Evolutionary conservation across 2,329 filamentous ascomycete species (phyloP).

Genomic region (Fusarium sp.): DNA sequence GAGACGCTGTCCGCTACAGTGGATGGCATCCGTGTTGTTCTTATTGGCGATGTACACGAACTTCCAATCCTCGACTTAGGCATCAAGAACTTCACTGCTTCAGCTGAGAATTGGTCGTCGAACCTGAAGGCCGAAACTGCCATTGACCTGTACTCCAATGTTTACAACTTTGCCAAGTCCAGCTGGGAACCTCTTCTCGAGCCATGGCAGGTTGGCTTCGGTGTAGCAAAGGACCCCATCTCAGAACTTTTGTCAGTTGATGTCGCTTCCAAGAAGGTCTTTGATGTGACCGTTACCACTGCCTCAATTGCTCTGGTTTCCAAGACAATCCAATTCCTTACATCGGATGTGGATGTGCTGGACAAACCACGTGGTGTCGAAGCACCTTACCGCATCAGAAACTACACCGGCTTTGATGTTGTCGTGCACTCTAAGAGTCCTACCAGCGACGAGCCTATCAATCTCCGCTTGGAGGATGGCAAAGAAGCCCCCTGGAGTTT

Average conservation of each 20-base stretch:
- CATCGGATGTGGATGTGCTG: slow-evolving; percentile 84
- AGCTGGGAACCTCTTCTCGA: slow-evolving; percentile 97
- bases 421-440: slow-evolving; percentile 81
- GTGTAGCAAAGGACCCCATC: slow-evolving; percentile 79
- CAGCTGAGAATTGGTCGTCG: slow-evolving; percentile 90
- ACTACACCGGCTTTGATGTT: slow-evolving; percentile 94
- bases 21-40: slow-evolving; percentile 87
- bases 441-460: slow-evolving; percentile 72
- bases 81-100: slow-evolving; percentile 86
- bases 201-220: slow-evolving; percentile 94
- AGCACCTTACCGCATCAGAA: slow-evolving; percentile 91
- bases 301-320: slow-evolving; percentile 92
- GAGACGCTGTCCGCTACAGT: slow-evolving; percentile 89
- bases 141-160: slow-evolving; percentile 94
- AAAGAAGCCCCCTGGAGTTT: slow-evolving; percentile 96
- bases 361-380: slow-evolving; percentile 93
- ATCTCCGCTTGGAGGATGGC: slow-evolving; percentile 83
- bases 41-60: slow-evolving; percentile 96
- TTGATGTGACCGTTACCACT: slow-evolving; percentile 92
- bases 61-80: slow-evolving; percentile 94
- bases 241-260: slow-evolving; percentile 85
- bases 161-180: slow-evolving; percentile 99
- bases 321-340: slow-evolving; percentile 91
- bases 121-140: slow-evolving; percentile 86
- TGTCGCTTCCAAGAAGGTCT: slow-evolving; percentile 84